These are phyloP conservation scores for Thermochaetoides thermophila DNA, from an alignment of 495 filamentous ascomycete genomes.

Conservation along the genomic window DNA sequence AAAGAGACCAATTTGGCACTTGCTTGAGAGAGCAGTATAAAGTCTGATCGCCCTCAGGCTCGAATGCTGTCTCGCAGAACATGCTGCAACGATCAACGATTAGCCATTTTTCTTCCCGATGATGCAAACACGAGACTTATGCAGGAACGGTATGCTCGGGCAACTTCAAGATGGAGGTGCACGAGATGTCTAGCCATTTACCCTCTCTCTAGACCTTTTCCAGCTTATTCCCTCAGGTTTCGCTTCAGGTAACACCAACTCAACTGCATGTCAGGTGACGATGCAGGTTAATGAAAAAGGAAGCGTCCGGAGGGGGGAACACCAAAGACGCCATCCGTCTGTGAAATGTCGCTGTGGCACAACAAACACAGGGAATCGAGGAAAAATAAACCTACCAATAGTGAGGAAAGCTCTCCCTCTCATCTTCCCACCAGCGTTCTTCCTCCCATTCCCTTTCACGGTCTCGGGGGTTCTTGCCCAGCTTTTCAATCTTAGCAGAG, in stretches of 20 bases:
- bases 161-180: not conserved
- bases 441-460: conserved; percentile 31
- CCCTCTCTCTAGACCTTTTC: not conserved
- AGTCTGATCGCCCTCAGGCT: conserved; percentile 26
- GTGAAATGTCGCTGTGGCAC: conserved; percentile 9
- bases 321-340: not conserved
- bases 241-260: conserved; percentile 18
- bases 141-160: conserved; percentile 27
- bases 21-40: conserved; percentile 38
- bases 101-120: conserved; percentile 2
- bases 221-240: not conserved
- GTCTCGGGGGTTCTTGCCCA: conserved; percentile 28
- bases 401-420: conserved; percentile 36
- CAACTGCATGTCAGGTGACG: conserved; percentile 30
- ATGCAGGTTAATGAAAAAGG: conserved; percentile 24
- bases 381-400: conserved; percentile 28
- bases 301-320: conserved; percentile 9
- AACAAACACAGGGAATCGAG: conserved; percentile 1
- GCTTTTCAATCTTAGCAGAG: conserved; percentile 23
- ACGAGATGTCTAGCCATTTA: not conserved
- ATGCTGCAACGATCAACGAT: conserved; percentile 25
- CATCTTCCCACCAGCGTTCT: conserved; percentile 33
- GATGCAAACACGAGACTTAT: conserved; percentile 11
- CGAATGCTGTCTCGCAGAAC: conserved; percentile 38
- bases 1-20: not conserved